Evolutionary conservation across 2,329 filamentous ascomycete species (phyloP).

Genomic region (Ophiostoma populinum): DNA sequence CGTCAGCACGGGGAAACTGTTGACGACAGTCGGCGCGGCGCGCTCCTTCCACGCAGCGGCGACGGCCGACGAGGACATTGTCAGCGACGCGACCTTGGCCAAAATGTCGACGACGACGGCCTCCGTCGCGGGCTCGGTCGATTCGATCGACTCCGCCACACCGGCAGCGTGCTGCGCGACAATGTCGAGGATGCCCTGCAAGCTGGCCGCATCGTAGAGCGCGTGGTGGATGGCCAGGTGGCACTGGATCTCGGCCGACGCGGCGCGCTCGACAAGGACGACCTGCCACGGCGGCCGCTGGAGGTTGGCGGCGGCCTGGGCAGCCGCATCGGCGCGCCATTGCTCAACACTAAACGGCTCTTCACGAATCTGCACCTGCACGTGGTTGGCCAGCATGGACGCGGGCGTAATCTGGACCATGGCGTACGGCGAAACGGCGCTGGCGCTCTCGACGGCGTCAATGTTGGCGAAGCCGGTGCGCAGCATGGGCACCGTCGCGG

Average conservation of each 20-base stretch:
- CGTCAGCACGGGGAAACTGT: slow-evolving; percentile 61
- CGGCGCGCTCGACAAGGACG: slow-evolving; percentile 22
- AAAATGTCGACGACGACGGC: slow-evolving; percentile 25
- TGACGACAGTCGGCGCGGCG: slow-evolving; percentile 35
- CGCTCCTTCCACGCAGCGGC: slow-evolving; percentile 44
- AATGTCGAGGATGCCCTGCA: slow-evolving; percentile 51
- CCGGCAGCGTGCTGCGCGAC: slow-evolving; percentile 17
- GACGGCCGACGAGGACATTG: slow-evolving; percentile 11
- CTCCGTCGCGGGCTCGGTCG: slow-evolving; percentile 12
- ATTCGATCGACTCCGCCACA: not conserved
- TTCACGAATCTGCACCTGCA: not conserved
- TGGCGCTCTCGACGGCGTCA: slow-evolving; percentile 34
- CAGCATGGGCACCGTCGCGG: slow-evolving; percentile 48
- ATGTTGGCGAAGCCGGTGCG: slow-evolving; percentile 55
- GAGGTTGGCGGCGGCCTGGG: slow-evolving; percentile 24
- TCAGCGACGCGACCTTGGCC: slow-evolving; percentile 15
- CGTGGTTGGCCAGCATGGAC: not conserved
- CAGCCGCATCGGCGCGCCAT: slow-evolving; percentile 22
- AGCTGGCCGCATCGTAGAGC: slow-evolving; percentile 67
- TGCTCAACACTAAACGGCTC: slow-evolving; percentile 19
- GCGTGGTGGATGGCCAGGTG: slow-evolving; percentile 54
- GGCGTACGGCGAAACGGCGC: slow-evolving; percentile 35
- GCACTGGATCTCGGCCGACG: slow-evolving; percentile 15
- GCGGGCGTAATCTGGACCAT: slow-evolving; percentile 46
- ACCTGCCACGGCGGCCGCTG: slow-evolving; percentile 47